Conservation (phyloP, 2,329 filamentous ascomycete species). For the Trichoderma polysporum region DNA sequence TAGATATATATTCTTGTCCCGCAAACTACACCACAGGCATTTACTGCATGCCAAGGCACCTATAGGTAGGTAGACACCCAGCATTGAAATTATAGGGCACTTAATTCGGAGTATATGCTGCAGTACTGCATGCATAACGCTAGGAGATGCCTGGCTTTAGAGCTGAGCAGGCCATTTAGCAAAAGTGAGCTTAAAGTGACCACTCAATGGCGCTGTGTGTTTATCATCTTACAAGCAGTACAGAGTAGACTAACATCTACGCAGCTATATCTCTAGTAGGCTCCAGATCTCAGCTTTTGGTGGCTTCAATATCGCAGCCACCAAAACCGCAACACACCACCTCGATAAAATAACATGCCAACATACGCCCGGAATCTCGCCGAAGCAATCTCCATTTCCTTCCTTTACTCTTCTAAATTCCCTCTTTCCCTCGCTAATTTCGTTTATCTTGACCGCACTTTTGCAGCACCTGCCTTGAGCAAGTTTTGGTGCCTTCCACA, state of each 20-base stretch:
- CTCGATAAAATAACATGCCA: not conserved
- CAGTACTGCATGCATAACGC: not conserved
- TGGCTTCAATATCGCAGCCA: not conserved
- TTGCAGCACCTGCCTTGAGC: not conserved
- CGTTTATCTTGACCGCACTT: too few relatives aligned
- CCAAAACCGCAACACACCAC: not conserved
- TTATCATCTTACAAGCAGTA: not conserved
- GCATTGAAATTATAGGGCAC: not conserved
- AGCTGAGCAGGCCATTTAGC: not conserved
- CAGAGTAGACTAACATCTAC: too few relatives aligned
- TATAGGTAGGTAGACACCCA: too few relatives aligned
- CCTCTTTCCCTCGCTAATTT: not conserved
- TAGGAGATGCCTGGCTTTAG: not conserved
- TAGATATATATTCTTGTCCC: too few relatives aligned
- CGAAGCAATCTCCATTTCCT: not conserved
- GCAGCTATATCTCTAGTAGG: too few relatives aligned
- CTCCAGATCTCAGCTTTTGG: not conserved
- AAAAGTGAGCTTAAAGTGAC: not conserved
- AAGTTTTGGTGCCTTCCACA: not conserved
- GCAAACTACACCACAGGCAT: too few relatives aligned
- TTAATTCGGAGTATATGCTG: not conserved
- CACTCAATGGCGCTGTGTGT: not conserved
- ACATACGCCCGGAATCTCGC: not conserved
- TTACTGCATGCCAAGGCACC: too few relatives aligned
- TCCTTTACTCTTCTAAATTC: not conserved